These are phyloP conservation scores for Capsicum pubescens DNA, from an alignment of 257 asterid species.

Conservation along the genomic window DNA sequence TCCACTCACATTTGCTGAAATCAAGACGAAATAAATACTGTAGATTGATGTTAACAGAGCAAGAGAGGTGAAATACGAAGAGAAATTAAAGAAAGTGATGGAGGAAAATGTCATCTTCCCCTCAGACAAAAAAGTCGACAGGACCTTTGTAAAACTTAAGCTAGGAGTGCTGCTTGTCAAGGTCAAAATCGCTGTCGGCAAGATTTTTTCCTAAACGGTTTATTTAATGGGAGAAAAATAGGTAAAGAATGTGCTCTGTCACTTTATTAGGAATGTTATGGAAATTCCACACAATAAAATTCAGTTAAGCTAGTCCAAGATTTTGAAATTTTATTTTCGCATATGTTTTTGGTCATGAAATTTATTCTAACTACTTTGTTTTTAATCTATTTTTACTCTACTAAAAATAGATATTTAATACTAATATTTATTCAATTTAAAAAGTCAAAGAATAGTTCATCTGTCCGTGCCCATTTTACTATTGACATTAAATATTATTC, in stretches of 20 bases:
- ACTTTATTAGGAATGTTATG: neutral
- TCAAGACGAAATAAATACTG: neutral
- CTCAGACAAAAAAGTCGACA: neutral
- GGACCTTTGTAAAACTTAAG: neutral
- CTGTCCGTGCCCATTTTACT: too few species aligned
- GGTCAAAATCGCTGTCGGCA: conserved; percentile 22
- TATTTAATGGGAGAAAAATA: neutral
- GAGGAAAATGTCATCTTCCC: conserved; percentile 29
- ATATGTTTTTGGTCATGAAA: too few species aligned
- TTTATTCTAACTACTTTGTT: too few species aligned
- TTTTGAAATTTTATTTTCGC: too few species aligned
- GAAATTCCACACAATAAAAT: too few species aligned
- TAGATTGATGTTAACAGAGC: neutral
- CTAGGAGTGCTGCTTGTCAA: neutral
- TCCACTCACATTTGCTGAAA: conserved; percentile 33
- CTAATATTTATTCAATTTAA: too few species aligned
- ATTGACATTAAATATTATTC: too few species aligned
- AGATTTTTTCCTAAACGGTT: neutral
- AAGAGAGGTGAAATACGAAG: conserved; percentile 10
- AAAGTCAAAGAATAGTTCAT: too few species aligned
- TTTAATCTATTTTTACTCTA: too few species aligned
- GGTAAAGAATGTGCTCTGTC: neutral
- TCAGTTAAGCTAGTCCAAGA: too few species aligned
- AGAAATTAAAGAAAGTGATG: neutral
- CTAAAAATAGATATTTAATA: too few species aligned